phyloP scores from a whole-genome alignment of 1,139 yeast species.

The Yamadazyma sp. region DNA sequence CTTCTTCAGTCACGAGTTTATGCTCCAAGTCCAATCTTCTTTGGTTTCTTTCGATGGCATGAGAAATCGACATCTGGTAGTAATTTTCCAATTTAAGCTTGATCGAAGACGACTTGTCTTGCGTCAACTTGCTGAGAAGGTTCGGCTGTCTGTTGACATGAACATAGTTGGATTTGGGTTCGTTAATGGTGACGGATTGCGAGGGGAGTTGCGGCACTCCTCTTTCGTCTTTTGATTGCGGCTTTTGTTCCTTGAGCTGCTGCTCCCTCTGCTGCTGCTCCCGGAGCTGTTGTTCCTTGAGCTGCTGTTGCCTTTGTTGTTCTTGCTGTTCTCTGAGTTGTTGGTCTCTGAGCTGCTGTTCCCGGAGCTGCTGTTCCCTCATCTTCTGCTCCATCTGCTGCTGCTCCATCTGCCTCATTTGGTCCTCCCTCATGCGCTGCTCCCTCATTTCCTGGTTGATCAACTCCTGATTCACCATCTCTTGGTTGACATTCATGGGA shows the following conservation, averaged over 20 bases:
- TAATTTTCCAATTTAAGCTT: conserved; percentile 71
- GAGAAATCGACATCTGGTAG: conserved; percentile 74
- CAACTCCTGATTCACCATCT: conserved; percentile 2
- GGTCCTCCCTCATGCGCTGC: conserved; percentile 11
- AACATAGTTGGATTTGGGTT: conserved; percentile 4
- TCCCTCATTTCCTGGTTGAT: conserved; percentile 5
- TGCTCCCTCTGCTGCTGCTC: conserved; percentile 7
- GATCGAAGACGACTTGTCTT: conserved; percentile 73
- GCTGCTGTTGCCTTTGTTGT: conserved; percentile 6
- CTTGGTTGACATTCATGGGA: neutral
- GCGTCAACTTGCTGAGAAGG: conserved; percentile 59
- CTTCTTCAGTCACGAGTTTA: conserved; percentile 61
- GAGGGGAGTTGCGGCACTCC: conserved; percentile 9
- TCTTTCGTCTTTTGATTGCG: conserved; percentile 4
- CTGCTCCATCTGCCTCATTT: conserved; percentile 5
- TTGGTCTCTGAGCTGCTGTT: conserved; percentile 8
- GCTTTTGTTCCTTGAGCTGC: conserved; percentile 13
- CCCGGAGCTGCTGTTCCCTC: conserved; percentile 2
- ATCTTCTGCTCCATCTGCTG: neutral
- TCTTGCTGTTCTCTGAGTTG: conserved; percentile 7
- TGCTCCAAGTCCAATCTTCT: conserved; percentile 74
- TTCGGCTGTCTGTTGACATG: conserved; percentile 88
- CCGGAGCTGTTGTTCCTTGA: conserved; percentile 3
- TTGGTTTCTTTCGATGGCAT: conserved; percentile 80
- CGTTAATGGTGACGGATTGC: conserved; percentile 2